Base-by-base conservation (phyloP, 1,284 basidiomycete genomes). In the Ganoderma boninense region DNA sequence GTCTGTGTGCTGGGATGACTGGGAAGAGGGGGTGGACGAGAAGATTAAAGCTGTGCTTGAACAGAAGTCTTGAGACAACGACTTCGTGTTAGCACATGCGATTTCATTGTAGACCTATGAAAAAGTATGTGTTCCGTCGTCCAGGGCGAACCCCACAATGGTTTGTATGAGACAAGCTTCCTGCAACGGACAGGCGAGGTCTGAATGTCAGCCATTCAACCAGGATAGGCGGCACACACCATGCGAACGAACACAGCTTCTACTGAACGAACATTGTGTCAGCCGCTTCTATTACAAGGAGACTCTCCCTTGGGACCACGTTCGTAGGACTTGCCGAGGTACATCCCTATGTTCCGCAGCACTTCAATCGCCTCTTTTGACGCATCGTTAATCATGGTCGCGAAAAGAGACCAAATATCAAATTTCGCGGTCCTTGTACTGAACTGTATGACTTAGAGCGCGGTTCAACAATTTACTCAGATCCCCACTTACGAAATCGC, bases 1-100 rank as follows among this genome's bases (percentile, higher is more conserved):
- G 42, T 82, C 84, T 1, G 43, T 89, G 2, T 91, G 89, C 67
- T 91, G 88, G 87, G 91, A 92, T 71, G 87, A 89, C 62, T 93
- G 92, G 91, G 87, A 89, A 63, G 75, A 77, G 1, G 82, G 84
- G 26, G 85, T 82, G 16, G 82, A 83, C 66, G 86, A 87, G 32
- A 80, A 81, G 57, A 84, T 88, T 13, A 57, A 72, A 29, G 67
- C 69, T 6, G 16, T 73, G 1, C 54, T 69, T 35, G 57, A 14
- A 38, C 35, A 46, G 10, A 64, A 44, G 29, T 68, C 32, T 40
- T 38, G 18, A 42, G 35, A 42, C n/a, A 7, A 6, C 38, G 38
- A 38, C 38, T 23, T 49, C 8, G n/a, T n/a, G 46, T 49, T 10
- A 23, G 10, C 7, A 23, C 8, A 6, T 60, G 38, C 10, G 38